Evolutionary conservation across 2,329 filamentous ascomycete genomes (phyloP).

Genomic region (Orbilia blumenaviensis): DNA sequence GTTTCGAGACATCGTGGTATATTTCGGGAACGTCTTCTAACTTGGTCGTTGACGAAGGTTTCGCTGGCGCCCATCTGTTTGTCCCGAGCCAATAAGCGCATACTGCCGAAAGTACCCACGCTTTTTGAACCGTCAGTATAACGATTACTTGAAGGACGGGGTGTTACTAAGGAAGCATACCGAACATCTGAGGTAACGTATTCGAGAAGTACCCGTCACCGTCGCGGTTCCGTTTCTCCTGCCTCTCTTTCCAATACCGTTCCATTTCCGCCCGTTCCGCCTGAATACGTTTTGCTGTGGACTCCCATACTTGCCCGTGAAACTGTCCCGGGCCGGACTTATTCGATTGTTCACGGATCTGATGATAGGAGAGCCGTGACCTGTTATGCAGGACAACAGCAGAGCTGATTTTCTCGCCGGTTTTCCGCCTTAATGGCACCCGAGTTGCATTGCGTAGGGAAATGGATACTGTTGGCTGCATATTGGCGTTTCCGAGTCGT

Average conservation of each 20-base stretch:
- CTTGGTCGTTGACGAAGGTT: constrained; percentile 69
- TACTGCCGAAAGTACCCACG: constrained; percentile 59
- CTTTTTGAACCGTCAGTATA: constrained; percentile 52
- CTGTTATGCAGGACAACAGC: constrained; percentile 9
- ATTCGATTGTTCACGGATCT: constrained; percentile 41
- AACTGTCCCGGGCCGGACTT: constrained; percentile 60
- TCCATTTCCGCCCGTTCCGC: constrained; percentile 68
- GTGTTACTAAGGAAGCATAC: constrained; percentile 60
- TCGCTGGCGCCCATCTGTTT: constrained; percentile 64
- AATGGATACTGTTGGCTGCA: constrained; percentile 35
- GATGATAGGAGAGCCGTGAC: constrained; percentile 6
- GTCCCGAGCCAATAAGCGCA: constrained; percentile 71
- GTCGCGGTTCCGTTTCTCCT: constrained; percentile 38
- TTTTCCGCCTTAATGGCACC: constrained; percentile 30
- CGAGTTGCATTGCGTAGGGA: constrained; percentile 27
- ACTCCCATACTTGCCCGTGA: constrained; percentile 70
- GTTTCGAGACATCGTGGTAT: constrained; percentile 68
- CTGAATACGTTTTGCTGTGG: constrained; percentile 67
- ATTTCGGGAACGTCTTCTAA: constrained; percentile 66
- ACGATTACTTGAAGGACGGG: constrained; percentile 8
- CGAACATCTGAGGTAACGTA: constrained; percentile 67
- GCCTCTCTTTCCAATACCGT: constrained; percentile 63
- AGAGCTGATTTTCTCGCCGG: constrained; percentile 15
- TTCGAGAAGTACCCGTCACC: constrained; percentile 61
- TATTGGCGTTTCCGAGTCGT: constrained; percentile 1